Percentiles rank a stretch among this genome's conserved stretches.
phyloP scores from a whole-genome alignment of 2,329 filamentous ascomycete genomes.

The Cordyceps pruinosa region DNA sequence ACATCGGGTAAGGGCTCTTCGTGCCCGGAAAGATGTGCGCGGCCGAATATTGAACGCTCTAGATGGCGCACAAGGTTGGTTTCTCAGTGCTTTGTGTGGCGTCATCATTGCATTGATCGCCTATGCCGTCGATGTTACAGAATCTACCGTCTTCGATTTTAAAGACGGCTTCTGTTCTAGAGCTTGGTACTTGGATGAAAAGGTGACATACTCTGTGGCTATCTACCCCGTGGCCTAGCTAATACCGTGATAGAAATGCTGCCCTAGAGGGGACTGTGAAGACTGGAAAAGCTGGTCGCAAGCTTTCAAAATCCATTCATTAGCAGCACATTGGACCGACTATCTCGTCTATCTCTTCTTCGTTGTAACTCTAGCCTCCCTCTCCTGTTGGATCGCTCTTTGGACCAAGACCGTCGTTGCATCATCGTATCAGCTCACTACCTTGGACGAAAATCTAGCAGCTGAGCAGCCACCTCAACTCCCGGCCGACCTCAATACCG shows the following conservation, averaged over 20 bases:
- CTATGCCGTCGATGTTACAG: constrained; percentile 82
- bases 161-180: constrained; percentile 79
- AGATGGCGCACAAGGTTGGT: constrained; percentile 89
- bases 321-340: constrained; percentile 58
- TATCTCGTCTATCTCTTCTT: constrained; percentile 68
- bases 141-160: constrained; percentile 78
- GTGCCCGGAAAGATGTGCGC: constrained; percentile 73
- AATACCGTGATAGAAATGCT: constrained; percentile 38
- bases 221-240: constrained; percentile 12
- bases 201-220: constrained; percentile 34
- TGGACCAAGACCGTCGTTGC: constrained; percentile 92
- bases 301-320: constrained; percentile 36
- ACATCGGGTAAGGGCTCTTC: constrained; percentile 76
- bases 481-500: constrained; percentile 34
- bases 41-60: constrained; percentile 72
- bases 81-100: constrained; percentile 84
- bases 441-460: constrained; percentile 85
- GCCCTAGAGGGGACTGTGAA: constrained; percentile 47
- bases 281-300: constrained; percentile 53
- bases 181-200: constrained; percentile 68
- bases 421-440: constrained; percentile 77
- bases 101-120: constrained; percentile 78
- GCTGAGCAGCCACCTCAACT: constrained; percentile 46
- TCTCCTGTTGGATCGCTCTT: constrained; percentile 74
- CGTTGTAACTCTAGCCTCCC: constrained; percentile 61